phyloP scores from a whole-genome alignment of 1,284 basidiomycete genomes.

The Ganoderma resinaceum region DNA sequence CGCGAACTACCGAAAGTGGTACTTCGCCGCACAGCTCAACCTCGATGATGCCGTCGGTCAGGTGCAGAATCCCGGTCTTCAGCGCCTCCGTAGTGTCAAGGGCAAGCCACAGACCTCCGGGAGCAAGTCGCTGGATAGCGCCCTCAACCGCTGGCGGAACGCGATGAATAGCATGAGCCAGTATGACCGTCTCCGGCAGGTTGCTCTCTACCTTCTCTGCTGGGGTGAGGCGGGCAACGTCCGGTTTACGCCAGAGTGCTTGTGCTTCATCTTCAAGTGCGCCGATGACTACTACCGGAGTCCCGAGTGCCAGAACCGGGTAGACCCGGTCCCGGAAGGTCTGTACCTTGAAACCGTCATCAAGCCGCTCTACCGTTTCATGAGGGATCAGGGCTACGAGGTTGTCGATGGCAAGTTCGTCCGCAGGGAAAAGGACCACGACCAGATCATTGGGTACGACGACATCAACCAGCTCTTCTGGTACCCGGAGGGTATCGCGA shows the following conservation, averaged over 20 bases:
- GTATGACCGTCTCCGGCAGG: slow-evolving; percentile 96
- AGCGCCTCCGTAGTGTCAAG: slow-evolving; percentile 88
- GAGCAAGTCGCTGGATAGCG: slow-evolving; percentile 91
- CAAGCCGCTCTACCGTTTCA: slow-evolving; percentile 95
- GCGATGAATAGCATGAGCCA: slow-evolving; percentile 99
- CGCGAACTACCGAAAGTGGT: slow-evolving; percentile 99
- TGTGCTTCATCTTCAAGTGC: slow-evolving; percentile 99
- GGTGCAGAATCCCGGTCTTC: slow-evolving; percentile 91
- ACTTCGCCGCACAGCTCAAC: slow-evolving; percentile 99
- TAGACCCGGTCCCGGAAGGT: slow-evolving; percentile 95
- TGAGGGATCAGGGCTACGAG: slow-evolving; percentile 98
- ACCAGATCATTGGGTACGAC: slow-evolving; percentile 97
- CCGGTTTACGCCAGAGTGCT: slow-evolving; percentile 94
- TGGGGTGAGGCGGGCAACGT: slow-evolving; percentile 99
- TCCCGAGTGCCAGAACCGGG: slow-evolving; percentile 94
- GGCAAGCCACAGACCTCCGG: slow-evolving; percentile 62
- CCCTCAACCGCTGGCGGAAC: slow-evolving; percentile 93
- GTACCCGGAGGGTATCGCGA: slow-evolving; percentile 98
- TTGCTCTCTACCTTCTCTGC: slow-evolving; percentile 94
- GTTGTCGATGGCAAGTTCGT: slow-evolving; percentile 96
- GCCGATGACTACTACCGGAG: slow-evolving; percentile 99
- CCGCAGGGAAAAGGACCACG: slow-evolving; percentile 93
- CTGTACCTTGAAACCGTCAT: slow-evolving; percentile 93
- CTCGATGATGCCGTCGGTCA: slow-evolving; percentile 98
- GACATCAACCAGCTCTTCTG: slow-evolving; percentile 99